Percentiles rank a stretch among this genome's conserved stretches.
Evolutionary conservation across 1,284 basidiomycete species (phyloP).

Genomic region (Testicularia cyperi): DNA sequence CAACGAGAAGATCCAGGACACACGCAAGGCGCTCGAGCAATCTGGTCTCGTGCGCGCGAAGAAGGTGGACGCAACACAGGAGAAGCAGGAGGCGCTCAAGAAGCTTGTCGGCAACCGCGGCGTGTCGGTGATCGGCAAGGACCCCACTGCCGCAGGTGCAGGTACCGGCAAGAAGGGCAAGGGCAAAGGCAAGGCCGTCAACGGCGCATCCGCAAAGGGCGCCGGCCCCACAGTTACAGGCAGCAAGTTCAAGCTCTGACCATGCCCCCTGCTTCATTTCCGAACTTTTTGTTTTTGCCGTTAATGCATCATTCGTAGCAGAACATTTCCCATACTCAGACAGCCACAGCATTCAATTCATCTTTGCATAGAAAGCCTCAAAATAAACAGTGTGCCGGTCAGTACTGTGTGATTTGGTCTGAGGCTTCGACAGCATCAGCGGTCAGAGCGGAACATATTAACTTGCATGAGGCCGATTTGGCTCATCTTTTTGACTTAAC

Average conservation of each 20-base stretch:
- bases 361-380: too few species aligned
- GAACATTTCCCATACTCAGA: too few species aligned
- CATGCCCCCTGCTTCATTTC: not conserved
- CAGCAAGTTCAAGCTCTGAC: constrained; percentile 31
- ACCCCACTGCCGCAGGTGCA: constrained; percentile 12
- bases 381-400: too few species aligned
- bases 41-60: constrained; percentile 62
- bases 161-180: constrained; percentile 19
- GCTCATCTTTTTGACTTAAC: too few species aligned
- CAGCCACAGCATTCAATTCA: too few species aligned
- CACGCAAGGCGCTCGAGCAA: constrained; percentile 72
- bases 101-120: constrained; percentile 55
- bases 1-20: constrained; percentile 67
- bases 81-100: constrained; percentile 57
- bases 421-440: too few species aligned
- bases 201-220: constrained; percentile 3
- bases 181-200: constrained; percentile 15
- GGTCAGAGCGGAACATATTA: too few species aligned
- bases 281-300: not conserved
- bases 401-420: too few species aligned
- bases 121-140: constrained; percentile 41
- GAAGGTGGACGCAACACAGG: constrained; percentile 35
- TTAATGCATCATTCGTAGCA: not conserved
- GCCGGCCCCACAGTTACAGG: constrained; percentile 1
- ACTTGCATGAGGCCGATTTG: too few species aligned